Percentiles rank a stretch among this genome's conserved stretches.
phyloP scores from a whole-genome alignment of 2,329 filamentous ascomycete species.

The Claviceps sp. region DNA sequence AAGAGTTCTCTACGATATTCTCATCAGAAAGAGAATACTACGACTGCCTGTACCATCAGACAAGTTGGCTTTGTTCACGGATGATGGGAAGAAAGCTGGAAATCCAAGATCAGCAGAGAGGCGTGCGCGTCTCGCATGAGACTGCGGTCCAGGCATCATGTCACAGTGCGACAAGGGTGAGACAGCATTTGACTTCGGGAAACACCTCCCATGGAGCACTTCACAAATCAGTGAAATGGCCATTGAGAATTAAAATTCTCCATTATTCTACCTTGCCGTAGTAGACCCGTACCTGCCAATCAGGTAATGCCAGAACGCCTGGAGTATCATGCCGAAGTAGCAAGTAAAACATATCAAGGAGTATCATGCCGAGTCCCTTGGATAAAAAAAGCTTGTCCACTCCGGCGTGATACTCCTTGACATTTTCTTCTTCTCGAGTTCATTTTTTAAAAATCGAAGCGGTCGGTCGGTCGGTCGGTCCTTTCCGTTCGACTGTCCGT shows the following conservation, averaged over 20 bases:
- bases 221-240: constrained; percentile 59
- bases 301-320: constrained; percentile 19
- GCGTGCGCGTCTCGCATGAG: neutral
- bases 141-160: neutral
- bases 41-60: neutral
- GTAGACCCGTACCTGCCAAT: constrained; percentile 16
- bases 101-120: neutral
- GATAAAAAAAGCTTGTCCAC: neutral
- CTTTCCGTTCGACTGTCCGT: neutral
- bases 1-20: neutral
- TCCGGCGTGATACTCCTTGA: too few species aligned
- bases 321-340: constrained; percentile 17
- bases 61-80: too few species aligned
- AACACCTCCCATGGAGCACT: constrained; percentile 63
- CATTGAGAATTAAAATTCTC: constrained; percentile 46
- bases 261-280: constrained; percentile 29
- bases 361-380: constrained; percentile 13
- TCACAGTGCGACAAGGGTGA: constrained; percentile 2
- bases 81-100: too few species aligned
- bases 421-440: too few species aligned
- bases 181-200: constrained; percentile 45
- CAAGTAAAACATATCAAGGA: constrained; percentile 8
- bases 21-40: constrained; percentile 7
- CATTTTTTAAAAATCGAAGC: too few species aligned
- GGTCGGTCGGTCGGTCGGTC: constrained; percentile 11